Evolutionary conservation across 495 filamentous ascomycete species (phyloP), one percentile per base, ranked within the genome.

Genomic region (Rhizodiscina lignyota): DNA sequence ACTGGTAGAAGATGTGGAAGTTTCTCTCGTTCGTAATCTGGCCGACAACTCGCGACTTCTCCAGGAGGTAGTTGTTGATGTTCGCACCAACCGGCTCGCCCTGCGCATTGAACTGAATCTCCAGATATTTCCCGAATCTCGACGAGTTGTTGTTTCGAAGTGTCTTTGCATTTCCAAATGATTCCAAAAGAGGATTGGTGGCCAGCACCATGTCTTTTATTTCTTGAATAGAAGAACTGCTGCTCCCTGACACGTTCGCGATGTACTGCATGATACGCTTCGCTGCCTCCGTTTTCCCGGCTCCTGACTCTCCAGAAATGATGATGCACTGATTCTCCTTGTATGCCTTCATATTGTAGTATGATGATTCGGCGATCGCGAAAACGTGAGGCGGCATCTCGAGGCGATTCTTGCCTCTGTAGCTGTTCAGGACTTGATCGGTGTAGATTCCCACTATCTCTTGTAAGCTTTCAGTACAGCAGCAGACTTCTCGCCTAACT

Each of bases 261-360:
- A 99, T 94, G 59, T 96, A 96, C 58, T 96, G 91, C 86, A 99
- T 99, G 43, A 99, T 79, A 44, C 86, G 74, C 66, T 99, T 99
- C 35, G 91, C 91, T 0, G 91, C 91, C 55, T 99, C 91, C n/a
- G 91, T 99, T 62, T 99, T 99, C 48, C 91, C 91, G 8, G 91
- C 91, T 39, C 91, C 91, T 5, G 91, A 96, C 64, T 99, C 91
- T 44, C 91, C 91, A 16, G 86, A 94, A 41, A 99, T 99, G 54
- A 99, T 99, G 34, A 99, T 86, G 61, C 91, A 99, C 52, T 99
- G 91, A 61, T 96, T 96, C 41, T 96, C 91, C 49, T 86, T 87
- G 67, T 99, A 96, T 13, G 83, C 86, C 45, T 94, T 94, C 91
- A 99, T 96, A 64, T 99, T 94, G 61, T 96, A 94, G 63, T 99